A percentile compares a stretch with the other conserved stretches of the same genome.
These are phyloP conservation scores for Fistulifera pelliculosa DNA, from an alignment of 108 stramenopile species.

Conservation along the genomic window DNA sequence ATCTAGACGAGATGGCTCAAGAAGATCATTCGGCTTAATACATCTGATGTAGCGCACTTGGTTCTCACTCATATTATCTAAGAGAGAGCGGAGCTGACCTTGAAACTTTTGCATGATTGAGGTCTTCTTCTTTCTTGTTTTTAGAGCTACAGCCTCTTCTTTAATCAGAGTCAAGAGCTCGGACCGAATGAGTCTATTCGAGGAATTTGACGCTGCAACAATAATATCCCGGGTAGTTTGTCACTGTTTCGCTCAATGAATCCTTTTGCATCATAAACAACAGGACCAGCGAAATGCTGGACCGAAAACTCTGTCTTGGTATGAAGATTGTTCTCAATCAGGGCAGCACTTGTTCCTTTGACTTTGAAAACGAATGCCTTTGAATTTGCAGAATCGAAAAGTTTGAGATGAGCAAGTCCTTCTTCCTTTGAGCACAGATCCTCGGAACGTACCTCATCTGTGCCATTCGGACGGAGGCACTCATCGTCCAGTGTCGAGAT, in stretches of 20 bases:
- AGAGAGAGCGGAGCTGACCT: slow-evolving; percentile 45
- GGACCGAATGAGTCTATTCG: slow-evolving; percentile 46
- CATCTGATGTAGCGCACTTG: slow-evolving; percentile 85
- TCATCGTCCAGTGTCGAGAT: slow-evolving; percentile 90
- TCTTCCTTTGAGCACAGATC: too few species aligned
- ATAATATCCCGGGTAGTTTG: slow-evolving; percentile 60
- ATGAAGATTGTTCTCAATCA: slow-evolving; percentile 26
- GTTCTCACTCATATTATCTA: slow-evolving; percentile 52
- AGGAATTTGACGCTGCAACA: slow-evolving; percentile 36
- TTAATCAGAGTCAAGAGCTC: slow-evolving; percentile 23
- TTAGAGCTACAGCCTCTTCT: background rate
- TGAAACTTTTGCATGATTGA: slow-evolving; percentile 65
- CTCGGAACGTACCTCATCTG: slow-evolving; percentile 33
- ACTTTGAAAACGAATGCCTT: slow-evolving; percentile 60
- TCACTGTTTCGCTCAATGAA: slow-evolving; percentile 83
- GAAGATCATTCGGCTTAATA: slow-evolving; percentile 79
- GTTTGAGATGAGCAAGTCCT: background rate
- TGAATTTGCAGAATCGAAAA: background rate
- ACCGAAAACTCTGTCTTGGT: slow-evolving; percentile 67
- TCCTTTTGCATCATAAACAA: slow-evolving; percentile 65
- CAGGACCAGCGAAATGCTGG: slow-evolving; percentile 79
- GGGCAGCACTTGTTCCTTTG: slow-evolving; percentile 1
- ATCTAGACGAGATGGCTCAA: slow-evolving; percentile 49
- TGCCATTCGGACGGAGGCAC: slow-evolving; percentile 80
- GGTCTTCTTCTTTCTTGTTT: slow-evolving; percentile 20